phyloP scores from a whole-genome alignment of 2,329 filamentous ascomycete genomes.

The Claviceps quebecensis region DNA sequence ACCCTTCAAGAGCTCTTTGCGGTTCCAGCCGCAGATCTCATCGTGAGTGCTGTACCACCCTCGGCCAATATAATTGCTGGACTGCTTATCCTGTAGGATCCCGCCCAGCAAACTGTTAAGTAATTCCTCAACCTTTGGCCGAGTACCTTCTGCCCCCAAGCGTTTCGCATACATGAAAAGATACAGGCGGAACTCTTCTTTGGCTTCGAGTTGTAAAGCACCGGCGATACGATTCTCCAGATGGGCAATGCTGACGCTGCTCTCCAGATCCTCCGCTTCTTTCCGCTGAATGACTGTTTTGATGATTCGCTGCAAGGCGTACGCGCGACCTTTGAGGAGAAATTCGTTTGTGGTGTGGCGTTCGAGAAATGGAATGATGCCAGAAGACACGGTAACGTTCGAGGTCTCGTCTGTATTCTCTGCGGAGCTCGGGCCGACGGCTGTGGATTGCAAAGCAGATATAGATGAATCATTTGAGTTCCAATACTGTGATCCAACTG shows the following conservation, averaged over 20 bases:
- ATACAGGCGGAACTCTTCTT: slow-evolving; percentile 87
- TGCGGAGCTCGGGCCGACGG: slow-evolving; percentile 42
- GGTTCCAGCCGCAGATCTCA: slow-evolving; percentile 79
- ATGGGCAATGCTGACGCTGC: slow-evolving; percentile 82
- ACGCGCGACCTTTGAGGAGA: slow-evolving; percentile 79
- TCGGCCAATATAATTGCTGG: slow-evolving; percentile 28
- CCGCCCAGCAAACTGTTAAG: slow-evolving; percentile 70
- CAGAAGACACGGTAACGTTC: slow-evolving; percentile 56
- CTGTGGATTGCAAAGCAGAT: slow-evolving; percentile 61
- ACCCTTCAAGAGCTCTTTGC: slow-evolving; percentile 74
- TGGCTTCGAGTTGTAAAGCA: slow-evolving; percentile 68
- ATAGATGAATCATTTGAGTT: slow-evolving; percentile 90
- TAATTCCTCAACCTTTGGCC: slow-evolving; percentile 84
- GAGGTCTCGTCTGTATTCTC: slow-evolving; percentile 32
- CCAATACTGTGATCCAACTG: slow-evolving; percentile 96
- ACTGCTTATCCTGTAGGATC: slow-evolving; percentile 43
- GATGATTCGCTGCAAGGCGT: slow-evolving; percentile 80
- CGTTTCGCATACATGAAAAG: slow-evolving; percentile 98
- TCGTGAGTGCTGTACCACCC: slow-evolving; percentile 56
- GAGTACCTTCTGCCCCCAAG: slow-evolving; percentile 75
- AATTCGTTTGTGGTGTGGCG: slow-evolving; percentile 90
- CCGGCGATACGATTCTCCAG: slow-evolving; percentile 89
- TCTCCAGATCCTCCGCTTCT: slow-evolving; percentile 85
- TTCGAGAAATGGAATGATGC: slow-evolving; percentile 85
- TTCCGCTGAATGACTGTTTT: slow-evolving; percentile 79